Evolutionary conservation across 1,139 yeast species (phyloP), one percentile per base, ranked within the genome.

Genomic region (Magnusiomyces fungicola): DNA sequence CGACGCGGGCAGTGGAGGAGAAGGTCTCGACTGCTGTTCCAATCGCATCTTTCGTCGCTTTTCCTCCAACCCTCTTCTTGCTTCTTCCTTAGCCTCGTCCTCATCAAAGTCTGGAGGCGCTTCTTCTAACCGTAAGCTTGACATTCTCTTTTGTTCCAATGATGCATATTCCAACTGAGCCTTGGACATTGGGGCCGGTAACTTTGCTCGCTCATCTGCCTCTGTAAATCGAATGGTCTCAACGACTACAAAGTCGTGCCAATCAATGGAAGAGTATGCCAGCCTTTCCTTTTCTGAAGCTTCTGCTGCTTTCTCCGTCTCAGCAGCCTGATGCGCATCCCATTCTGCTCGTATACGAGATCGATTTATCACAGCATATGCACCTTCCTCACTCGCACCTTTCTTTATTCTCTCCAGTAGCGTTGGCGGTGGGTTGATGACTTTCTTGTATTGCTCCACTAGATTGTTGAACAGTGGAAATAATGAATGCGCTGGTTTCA

Each of bases 241-340:
- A 2, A 85, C 84, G 18, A 88, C 71, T 1, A 74, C 70, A 61
- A 89, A 89, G 54, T 85, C 87, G 53, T 82, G 82, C 98, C 98
- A 92, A 65, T 90, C 90, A 24, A 88, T 82, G 29, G 83, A 78
- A 0, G 94, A 90, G 66, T 75, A 86, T 44, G 78, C 80, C 25
- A 79, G 71, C 66, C 62, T 56, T 47, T 75, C 74, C 47, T 69
- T 55, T 53, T 69, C 69, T 49, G 66, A 58, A 50, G 65, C 58
- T 61, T 70, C 62, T 51, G 65, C 58, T 29, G 62, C 60, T 45
- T 65, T 60, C 29, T 57, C 56, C 7, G 53, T 65, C 55, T 72
- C 64, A 18, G 62, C 67, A 38, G 67, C 66, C 43, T 68, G 64
- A 49, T 72, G 71, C 14, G 75, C 71, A 14, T 68, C 69, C 61